Percentiles rank a stretch among this genome's conserved stretches.
Evolutionary conservation across 2,329 filamentous ascomycete genomes (phyloP).

Genomic region (Fusarium praegraminearum): DNA sequence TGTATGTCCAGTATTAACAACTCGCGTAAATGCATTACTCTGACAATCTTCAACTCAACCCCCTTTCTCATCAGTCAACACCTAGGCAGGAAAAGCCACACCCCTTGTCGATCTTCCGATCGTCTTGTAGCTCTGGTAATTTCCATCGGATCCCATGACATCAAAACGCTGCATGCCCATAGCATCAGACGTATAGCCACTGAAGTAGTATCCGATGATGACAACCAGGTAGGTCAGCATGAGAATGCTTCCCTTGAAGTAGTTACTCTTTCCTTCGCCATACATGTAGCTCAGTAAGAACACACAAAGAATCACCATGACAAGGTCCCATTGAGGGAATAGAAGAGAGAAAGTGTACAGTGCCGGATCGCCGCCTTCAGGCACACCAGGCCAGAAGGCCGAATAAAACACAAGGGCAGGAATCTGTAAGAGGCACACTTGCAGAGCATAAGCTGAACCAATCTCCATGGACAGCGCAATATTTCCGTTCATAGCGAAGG

Average conservation of each 20-base stretch:
- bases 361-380: constrained; percentile 55
- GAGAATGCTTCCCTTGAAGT: constrained; percentile 98
- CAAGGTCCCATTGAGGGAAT: constrained; percentile 99
- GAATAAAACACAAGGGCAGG: constrained; percentile 93
- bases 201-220: constrained; percentile 90
- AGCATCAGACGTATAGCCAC: constrained; percentile 64
- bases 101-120: constrained; percentile 60
- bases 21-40: constrained; percentile 14
- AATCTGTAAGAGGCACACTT: constrained; percentile 95
- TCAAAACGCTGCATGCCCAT: constrained; percentile 65
- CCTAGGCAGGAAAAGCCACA: constrained; percentile 45
- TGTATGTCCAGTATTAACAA: constrained; percentile 37
- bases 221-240: constrained; percentile 94
- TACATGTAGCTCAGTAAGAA: constrained; percentile 98
- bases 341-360: constrained; percentile 84
- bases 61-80: background rate
- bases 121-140: constrained; percentile 66
- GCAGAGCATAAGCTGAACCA: constrained; percentile 94
- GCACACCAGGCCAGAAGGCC: constrained; percentile 71
- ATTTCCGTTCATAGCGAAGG: constrained; percentile 99
- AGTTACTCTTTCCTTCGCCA: constrained; percentile 98
- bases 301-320: constrained; percentile 94
- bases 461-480: constrained; percentile 99
- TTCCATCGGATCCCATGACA: constrained; percentile 62
- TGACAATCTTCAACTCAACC: background rate